Evolutionary conservation across 1,139 yeast genomes (phyloP), one percentile per base, ranked within the genome.

Genomic region (Yamadazyma kanchanaburiensis): DNA sequence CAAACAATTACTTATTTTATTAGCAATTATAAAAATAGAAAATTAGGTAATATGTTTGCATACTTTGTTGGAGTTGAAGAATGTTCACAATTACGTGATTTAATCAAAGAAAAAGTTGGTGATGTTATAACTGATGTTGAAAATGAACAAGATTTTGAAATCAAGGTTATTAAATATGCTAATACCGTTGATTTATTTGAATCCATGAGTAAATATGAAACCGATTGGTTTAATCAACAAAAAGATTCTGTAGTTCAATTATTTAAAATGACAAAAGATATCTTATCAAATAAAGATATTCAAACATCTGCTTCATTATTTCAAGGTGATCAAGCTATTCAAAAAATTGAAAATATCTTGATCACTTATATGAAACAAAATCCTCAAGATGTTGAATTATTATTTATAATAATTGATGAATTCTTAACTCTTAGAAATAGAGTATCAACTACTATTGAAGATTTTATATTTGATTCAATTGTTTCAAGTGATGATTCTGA

Each of bases 1-100:
- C 85, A 89, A 41, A 75, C 94, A 3, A 66, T 80, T 37, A 77
- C 76, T 22, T 87, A 80, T 50, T 88, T 85, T 58, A 61, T 74
- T 27, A 74, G 74, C 13, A 81, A 83, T 45, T 71, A 83, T 51
- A 73, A 77, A 25, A 78, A 79, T 34, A 70, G 95, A 35, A 75
- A 77, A 30, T 63, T 80, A 46, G 95, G 95, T 4, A 67, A 63
- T 38, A 77, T 64, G 70, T 72, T 70, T 55, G 78, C 86, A 0
- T 76, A 75, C 32, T 78, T 85, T 47, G 73, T 81, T 6, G 70
- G 73, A 2, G 60, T 77, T 49, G 69, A 71, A 2, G 79, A 75
- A 13, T 80, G 94, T 38, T 58, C 57, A 2, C 70, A 74, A 18
- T 63, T 86, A 26, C 69, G 88, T 28, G 60, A 62, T 9, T 62